phyloP scores from a whole-genome alignment of 306 rosid genomes.

The Coriaria nepalensis region DNA sequence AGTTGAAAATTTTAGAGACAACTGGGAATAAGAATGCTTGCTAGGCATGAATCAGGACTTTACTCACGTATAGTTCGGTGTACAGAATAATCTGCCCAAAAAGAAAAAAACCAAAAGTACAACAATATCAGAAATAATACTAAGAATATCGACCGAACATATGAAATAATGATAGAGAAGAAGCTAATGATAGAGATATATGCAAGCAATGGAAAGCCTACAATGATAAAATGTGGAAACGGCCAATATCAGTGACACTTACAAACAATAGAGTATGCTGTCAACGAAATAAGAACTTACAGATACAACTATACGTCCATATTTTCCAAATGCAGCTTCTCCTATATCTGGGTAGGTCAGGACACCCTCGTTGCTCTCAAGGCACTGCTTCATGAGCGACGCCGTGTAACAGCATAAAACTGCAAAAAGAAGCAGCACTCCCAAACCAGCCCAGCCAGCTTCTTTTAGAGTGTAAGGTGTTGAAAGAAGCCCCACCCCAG shows the following conservation, averaged over 20 bases:
- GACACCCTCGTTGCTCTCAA: slow-evolving; percentile 55
- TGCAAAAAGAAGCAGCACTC: slow-evolving; percentile 49
- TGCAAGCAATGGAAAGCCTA: too few species aligned
- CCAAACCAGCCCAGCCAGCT: slow-evolving; percentile 73
- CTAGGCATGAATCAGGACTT: slow-evolving; percentile 7
- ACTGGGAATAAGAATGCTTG: neutral
- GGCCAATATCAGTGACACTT: neutral
- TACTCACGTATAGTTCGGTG: slow-evolving; percentile 67
- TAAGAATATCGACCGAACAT: too few species aligned
- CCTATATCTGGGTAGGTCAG: slow-evolving; percentile 65
- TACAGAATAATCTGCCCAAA: slow-evolving; percentile 53
- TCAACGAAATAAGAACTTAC: slow-evolving; percentile 30
- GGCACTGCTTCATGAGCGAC: slow-evolving; percentile 61
- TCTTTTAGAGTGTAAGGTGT: slow-evolving; percentile 51
- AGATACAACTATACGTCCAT: slow-evolving; percentile 47
- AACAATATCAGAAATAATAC: slow-evolving; percentile 15
- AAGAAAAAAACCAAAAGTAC: slow-evolving; percentile 14
- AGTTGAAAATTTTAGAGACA: slow-evolving; percentile 2
- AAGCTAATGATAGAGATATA: too few species aligned
- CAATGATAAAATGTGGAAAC: neutral
- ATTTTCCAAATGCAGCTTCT: slow-evolving; percentile 80
- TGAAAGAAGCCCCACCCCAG: slow-evolving; percentile 74
- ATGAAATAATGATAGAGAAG: too few species aligned
- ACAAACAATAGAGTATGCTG: neutral
- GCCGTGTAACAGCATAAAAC: slow-evolving; percentile 72